phyloP scores from a whole-genome alignment of 306 rosid genomes.

The Senna tora region DNA sequence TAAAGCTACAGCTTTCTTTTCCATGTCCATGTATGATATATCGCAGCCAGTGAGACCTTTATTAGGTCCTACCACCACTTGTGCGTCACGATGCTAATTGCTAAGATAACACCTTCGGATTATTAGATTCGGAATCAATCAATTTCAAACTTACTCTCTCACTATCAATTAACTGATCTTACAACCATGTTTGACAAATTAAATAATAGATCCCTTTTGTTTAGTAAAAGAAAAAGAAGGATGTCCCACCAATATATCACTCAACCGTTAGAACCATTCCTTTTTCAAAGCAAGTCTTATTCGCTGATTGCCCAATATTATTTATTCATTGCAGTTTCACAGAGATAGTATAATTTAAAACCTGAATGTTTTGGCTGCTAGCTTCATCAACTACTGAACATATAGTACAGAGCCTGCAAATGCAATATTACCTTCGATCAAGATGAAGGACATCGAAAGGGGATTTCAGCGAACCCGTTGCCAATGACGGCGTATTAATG shows the following conservation, averaged over 20 bases:
- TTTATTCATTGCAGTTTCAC: background rate
- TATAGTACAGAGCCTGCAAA: background rate
- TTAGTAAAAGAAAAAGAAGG: background rate
- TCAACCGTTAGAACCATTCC: slow-evolving; percentile 15
- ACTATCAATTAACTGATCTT: slow-evolving; percentile 31
- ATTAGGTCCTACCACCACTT: slow-evolving; percentile 31
- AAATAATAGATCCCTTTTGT: background rate
- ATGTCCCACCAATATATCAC: slow-evolving; percentile 37
- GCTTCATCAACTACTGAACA: background rate
- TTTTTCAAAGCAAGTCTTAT: slow-evolving; percentile 18
- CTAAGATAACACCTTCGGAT: background rate
- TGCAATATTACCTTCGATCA: slow-evolving; percentile 61
- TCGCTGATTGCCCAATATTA: slow-evolving; percentile 23
- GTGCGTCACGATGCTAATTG: slow-evolving; percentile 5
- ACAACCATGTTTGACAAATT: slow-evolving; percentile 7
- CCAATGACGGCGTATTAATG: slow-evolving; percentile 46
- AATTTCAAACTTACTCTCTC: slow-evolving; percentile 9
- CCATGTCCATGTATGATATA: slow-evolving; percentile 38
- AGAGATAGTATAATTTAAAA: background rate
- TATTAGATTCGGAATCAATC: slow-evolving; percentile 15
- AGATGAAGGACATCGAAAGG: slow-evolving; percentile 67
- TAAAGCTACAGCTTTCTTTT: slow-evolving; percentile 33
- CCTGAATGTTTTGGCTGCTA: background rate
- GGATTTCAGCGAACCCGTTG: slow-evolving; percentile 52
- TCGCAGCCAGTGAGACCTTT: slow-evolving; percentile 26